Base-by-base conservation (phyloP, 1,139 yeast species). In the Wickerhamomyces sp. region DNA sequence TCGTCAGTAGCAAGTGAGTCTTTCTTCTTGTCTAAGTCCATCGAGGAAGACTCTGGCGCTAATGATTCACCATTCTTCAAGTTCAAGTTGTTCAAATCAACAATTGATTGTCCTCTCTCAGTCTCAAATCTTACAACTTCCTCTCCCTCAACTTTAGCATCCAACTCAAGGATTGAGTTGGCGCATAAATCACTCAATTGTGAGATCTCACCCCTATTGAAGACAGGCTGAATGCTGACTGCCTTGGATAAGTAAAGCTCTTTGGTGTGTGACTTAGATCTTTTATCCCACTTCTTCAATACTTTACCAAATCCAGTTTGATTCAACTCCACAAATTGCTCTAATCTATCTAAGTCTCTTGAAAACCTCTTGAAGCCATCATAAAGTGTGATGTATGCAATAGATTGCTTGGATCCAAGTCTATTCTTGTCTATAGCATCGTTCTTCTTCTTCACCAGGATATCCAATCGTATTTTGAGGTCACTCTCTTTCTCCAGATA, bases 301-400 rank as follows among this genome's bases (percentile, higher is more conserved):
- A 89, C 98, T 66, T 93, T 93, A 31, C 94, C 83, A 65, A 93
- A 93, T 15, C 98, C 99, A 0, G 96, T 89, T 59, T 93, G 96
- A 62, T 93, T 93, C 50, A 93, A 72, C 63, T 91, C 96, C 38
- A 93, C 90, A 65, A 88, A 93, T 64, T 91, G 97, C 61, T 93
- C 96, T 30, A 93, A 71, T 47, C 95, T 75, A 52, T 87, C 84
- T 52, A 93, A 71, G 64, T 93, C 98, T 55, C 91, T 87, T 45
- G 95, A 85, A 57, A 88, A 88, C 58, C 94, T 83, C 62, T 85
- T 88, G 64, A 91, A 86, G 31, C 93, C 95, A 59, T 90, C 96
- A 60, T 88, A 88, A 43, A 93, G 69, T 1, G 85, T 75, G 40
- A 79, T 72, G 55, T 78, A 82, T 3, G 84, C 74, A 32, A 82